Percentiles rank a stretch among this genome's conserved stretches.
Evolutionary conservation across 352 stramenopile genomes (phyloP).

Genomic region (Pythium chondricola): DNA sequence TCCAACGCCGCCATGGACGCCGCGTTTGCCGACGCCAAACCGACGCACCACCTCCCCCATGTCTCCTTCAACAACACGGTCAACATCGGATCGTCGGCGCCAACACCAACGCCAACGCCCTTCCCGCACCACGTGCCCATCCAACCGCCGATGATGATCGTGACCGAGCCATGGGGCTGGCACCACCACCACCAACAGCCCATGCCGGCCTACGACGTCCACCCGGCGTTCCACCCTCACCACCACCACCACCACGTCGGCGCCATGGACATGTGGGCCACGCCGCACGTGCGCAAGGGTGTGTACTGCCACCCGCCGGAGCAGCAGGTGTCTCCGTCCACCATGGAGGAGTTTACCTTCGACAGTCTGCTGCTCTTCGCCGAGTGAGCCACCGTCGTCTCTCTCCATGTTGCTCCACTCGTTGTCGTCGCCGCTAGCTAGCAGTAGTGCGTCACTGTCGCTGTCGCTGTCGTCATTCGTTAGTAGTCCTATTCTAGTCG

Average conservation of each 20-base stretch:
- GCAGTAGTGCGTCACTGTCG: too few species aligned
- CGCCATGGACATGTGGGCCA: conserved; percentile 2
- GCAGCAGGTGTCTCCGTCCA: conserved; percentile 27
- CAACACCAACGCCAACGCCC: conserved; percentile 4
- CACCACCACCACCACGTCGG: conserved; percentile 10
- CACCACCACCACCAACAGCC: conserved; percentile 40
- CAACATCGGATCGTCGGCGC: conserved; percentile 19
- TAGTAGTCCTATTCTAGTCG: not conserved
- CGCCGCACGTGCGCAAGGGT: conserved; percentile 16
- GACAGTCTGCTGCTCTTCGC: conserved; percentile 58
- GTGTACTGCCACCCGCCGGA: conserved; percentile 32
- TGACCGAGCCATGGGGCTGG: conserved; percentile 55
- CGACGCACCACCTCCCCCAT: conserved; percentile 32
- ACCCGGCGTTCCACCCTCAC: conserved; percentile 18
- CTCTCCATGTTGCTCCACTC: not conserved
- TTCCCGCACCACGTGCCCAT: conserved; percentile 4
- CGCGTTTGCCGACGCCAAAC: conserved; percentile 29
- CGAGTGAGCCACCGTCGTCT: conserved; percentile 26
- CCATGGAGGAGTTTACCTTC: conserved; percentile 54
- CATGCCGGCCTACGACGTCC: conserved; percentile 34
- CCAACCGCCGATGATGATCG: conserved; percentile 13
- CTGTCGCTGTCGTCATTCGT: not conserved
- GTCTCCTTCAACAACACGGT: conserved; percentile 34
- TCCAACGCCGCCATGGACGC: conserved; percentile 37
- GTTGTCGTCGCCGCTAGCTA: too few species aligned